These are phyloP conservation scores for Penicillium sumatraense DNA, from an alignment of 2,329 filamentous ascomycete genomes.

Conservation along the genomic window DNA sequence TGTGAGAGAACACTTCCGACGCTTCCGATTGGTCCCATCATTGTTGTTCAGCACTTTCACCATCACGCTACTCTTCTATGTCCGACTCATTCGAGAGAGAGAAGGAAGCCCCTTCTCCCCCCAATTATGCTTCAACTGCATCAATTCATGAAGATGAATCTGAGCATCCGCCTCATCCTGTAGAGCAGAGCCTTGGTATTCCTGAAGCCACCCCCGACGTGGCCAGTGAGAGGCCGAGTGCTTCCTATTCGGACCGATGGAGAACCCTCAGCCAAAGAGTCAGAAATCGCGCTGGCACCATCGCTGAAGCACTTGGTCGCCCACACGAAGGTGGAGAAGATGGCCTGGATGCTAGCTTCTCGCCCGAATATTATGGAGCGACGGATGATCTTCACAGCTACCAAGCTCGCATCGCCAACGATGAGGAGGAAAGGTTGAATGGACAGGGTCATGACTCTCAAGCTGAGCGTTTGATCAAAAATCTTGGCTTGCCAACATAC, in stretches of 20 bases:
- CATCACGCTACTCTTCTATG: neutral
- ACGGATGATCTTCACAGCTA: conserved; percentile 27
- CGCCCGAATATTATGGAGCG: conserved; percentile 27
- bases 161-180: neutral
- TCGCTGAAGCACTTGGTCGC: conserved; percentile 28
- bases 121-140: conserved; percentile 7
- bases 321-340: conserved; percentile 26
- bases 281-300: conserved; percentile 19
- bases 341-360: conserved; percentile 24
- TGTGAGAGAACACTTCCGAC: neutral
- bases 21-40: conserved; percentile 1
- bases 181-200: neutral
- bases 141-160: conserved; percentile 2
- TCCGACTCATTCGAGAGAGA: conserved; percentile 15
- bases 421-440: conserved; percentile 21
- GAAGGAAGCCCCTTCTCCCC: conserved; percentile 12
- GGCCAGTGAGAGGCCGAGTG: conserved; percentile 12
- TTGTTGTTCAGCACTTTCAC: no score
- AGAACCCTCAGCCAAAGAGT: conserved; percentile 26
- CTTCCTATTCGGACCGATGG: conserved; percentile 20
- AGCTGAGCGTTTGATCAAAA: conserved; percentile 25
- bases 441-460: conserved; percentile 21
- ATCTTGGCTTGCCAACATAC: conserved; percentile 17
- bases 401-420: conserved; percentile 21
- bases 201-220: conserved; percentile 6